Evolutionary conservation across 1,284 basidiomycete genomes (phyloP).

Genomic region (Xerocomus alliaceus): DNA sequence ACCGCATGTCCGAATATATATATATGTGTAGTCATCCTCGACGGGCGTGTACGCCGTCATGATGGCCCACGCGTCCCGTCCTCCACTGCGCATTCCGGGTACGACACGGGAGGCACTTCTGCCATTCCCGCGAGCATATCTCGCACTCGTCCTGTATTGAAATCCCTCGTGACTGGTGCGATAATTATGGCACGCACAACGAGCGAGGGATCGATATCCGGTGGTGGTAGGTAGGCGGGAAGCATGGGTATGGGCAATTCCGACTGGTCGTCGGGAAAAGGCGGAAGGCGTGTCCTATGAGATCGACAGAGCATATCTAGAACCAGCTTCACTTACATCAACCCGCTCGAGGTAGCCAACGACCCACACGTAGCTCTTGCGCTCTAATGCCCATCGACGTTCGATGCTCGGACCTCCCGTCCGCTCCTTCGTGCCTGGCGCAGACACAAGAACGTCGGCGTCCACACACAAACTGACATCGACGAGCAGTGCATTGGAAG

Average conservation of each 20-base stretch:
- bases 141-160: conserved; percentile 44
- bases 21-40: conserved; percentile 6
- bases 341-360: conserved; percentile 61
- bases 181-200: conserved; percentile 60
- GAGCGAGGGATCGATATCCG: conserved; percentile 47
- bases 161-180: conserved; percentile 48
- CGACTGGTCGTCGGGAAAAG: conserved; percentile 34
- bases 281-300: conserved; percentile 21
- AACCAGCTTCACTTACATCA: conserved; percentile 44
- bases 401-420: conserved; percentile 28
- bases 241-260: conserved; percentile 48
- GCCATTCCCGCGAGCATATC: conserved; percentile 32
- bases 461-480: conserved; percentile 60
- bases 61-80: not conserved
- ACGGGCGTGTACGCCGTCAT: conserved; percentile 9
- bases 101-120: conserved; percentile 24
- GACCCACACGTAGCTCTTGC: conserved; percentile 55
- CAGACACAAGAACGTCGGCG: conserved; percentile 30
- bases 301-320: conserved; percentile 10
- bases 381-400: conserved; percentile 57
- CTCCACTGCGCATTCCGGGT: conserved; percentile 28
- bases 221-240: conserved; percentile 46
- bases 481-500: conserved; percentile 54
- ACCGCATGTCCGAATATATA: conserved; percentile 24
- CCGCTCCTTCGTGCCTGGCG: conserved; percentile 1